phyloP scores from a whole-genome alignment of 106 monocot genomes.

The Dendrobium nobile region DNA sequence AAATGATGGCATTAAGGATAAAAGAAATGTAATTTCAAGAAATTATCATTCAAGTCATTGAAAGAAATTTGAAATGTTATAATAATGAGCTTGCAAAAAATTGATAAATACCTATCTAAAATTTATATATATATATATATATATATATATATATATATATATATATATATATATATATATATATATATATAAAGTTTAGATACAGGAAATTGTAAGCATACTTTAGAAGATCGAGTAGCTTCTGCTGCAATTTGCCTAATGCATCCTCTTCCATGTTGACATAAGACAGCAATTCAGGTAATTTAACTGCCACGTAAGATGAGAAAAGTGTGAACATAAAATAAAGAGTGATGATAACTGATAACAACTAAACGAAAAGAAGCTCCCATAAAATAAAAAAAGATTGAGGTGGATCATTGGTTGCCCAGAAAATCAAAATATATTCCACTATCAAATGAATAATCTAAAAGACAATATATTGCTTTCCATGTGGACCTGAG shows the following conservation, averaged over 20 bases:
- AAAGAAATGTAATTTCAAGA: not conserved
- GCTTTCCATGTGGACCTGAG: not conserved
- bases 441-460: not conserved
- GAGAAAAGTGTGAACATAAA: not conserved
- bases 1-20: not conserved
- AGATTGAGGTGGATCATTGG: not conserved
- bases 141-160: not conserved
- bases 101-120: not conserved
- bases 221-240: slow-evolving; percentile 84
- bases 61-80: not conserved
- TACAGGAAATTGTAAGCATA: slow-evolving; percentile 20
- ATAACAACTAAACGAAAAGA: not conserved
- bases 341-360: not conserved
- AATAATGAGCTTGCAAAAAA: not conserved
- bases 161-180: not conserved
- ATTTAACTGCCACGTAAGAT: slow-evolving; percentile 59
- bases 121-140: not conserved
- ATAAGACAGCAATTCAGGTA: slow-evolving; percentile 78
- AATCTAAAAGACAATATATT: not conserved
- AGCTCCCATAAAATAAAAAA: not conserved
- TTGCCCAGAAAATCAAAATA: not conserved
- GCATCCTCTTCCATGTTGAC: slow-evolving; percentile 96
- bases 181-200: not conserved
- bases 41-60: not conserved
- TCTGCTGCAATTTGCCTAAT: slow-evolving; percentile 65